Conservation (phyloP, 1,139 yeast species). For the Candida neerlandica region DNA sequence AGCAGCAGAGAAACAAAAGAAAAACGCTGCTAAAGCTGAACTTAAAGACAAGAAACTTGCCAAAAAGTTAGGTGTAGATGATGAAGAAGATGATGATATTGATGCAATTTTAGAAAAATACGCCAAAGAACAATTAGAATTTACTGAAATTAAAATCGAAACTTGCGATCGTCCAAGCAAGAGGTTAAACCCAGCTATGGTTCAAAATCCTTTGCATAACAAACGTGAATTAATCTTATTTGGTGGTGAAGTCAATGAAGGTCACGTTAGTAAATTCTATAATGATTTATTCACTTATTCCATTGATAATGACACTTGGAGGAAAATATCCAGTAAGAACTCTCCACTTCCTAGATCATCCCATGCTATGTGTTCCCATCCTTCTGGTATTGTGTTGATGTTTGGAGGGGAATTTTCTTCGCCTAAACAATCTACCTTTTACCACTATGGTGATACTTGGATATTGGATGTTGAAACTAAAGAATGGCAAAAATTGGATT, state of each 20-base stretch:
- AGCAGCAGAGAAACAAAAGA: constrained; percentile 80
- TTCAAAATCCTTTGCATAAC: constrained; percentile 75
- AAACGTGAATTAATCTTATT: constrained; percentile 77
- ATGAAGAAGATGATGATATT: constrained; percentile 85
- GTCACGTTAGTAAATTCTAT: constrained; percentile 66
- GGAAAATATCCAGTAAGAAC: constrained; percentile 75
- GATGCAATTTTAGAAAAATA: constrained; percentile 81
- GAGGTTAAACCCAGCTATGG: constrained; percentile 74
- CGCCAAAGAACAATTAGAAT: constrained; percentile 77
- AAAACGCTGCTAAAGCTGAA: constrained; percentile 74
- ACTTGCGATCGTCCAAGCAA: constrained; percentile 60
- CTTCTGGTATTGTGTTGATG: constrained; percentile 79
- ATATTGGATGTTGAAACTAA: constrained; percentile 77
- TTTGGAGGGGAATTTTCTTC: constrained; percentile 98
- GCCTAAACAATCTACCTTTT: constrained; percentile 93
- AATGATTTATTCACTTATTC: constrained; percentile 79
- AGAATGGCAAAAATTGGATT: constrained; percentile 89
- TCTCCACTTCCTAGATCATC: constrained; percentile 92
- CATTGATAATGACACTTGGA: constrained; percentile 82
- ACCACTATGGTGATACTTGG: constrained; percentile 98
- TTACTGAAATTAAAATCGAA: constrained; percentile 69
- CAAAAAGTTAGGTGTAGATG: constrained; percentile 73
- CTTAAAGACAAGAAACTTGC: constrained; percentile 72
- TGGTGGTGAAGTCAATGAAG: constrained; percentile 78
- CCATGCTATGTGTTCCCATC: constrained; percentile 92